phyloP scores from a whole-genome alignment of 208 protist species.

The Porcisia deanei region DNA sequence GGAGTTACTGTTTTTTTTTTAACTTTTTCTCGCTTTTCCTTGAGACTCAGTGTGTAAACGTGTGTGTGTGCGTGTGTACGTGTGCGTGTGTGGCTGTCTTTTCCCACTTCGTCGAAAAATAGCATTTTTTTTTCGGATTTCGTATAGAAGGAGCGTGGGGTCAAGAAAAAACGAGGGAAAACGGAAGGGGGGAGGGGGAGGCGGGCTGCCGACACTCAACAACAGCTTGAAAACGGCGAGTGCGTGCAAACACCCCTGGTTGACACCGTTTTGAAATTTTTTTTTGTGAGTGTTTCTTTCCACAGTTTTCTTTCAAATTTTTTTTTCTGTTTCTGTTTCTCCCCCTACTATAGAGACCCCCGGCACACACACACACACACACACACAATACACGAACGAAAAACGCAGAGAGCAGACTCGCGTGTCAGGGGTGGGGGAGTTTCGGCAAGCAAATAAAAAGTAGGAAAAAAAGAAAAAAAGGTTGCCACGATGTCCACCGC shows the following conservation, averaged over 20 bases:
- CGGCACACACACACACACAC: background rate
- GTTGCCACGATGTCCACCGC: constrained; percentile 15
- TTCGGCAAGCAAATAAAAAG: background rate
- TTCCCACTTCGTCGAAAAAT: too few species aligned
- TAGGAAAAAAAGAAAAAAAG: background rate
- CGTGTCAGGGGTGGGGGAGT: background rate
- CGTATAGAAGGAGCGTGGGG: background rate
- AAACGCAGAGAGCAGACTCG: background rate
- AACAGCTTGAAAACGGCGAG: too few species aligned
- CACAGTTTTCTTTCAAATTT: background rate
- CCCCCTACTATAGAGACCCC: background rate
- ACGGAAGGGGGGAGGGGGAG: background rate
- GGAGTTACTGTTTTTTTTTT: too few species aligned
- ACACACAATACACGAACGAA: background rate
- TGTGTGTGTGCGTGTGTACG: background rate
- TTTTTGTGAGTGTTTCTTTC: background rate
- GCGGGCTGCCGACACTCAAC: too few species aligned
- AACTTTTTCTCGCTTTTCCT: too few species aligned
- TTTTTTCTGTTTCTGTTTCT: background rate
- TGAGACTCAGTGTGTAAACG: background rate
- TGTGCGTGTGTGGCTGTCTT: constrained; percentile 2
- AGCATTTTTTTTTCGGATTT: background rate
- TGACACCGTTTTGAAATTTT: background rate
- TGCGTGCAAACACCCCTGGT: background rate
- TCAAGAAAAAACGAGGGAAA: background rate